Base-by-base conservation (phyloP, 805 yeast species). In the Nakazawaea holstii region DNA sequence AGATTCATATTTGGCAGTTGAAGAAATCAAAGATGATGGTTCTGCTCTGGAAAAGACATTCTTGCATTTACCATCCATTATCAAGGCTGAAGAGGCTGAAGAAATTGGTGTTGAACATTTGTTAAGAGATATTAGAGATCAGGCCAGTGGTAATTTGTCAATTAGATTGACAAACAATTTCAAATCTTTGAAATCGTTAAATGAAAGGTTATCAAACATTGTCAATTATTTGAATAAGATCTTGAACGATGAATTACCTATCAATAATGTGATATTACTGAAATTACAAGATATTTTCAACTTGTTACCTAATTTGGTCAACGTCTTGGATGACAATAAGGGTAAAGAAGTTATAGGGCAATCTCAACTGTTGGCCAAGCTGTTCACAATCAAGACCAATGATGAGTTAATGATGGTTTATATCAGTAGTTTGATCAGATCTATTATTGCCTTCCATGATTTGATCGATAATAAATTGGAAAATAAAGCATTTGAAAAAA, bases 21-120 rank as follows among this genome's bases (percentile, higher is more conserved):
- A 94, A 62, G 98, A 94, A 69, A 87, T 94, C 49, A 91, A 90
- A 61, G 95, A 90, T 59, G 98, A 94, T 65, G 99, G 99, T 17
- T 80, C 96, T 1, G 80, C 91, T 4, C 87, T 96, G 8, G 96
- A 89, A 61, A 84, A 85, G 67, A 90, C 97, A 3, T 94, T 94
- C 20, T 46, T 46, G 41, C 99, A 94, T 66, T 81, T 92, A 29
- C 97, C 98, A 9, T 87, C 97, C 11, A 73, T 79, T 28, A 89
- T 95, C 53, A 92, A 87, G 62, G 99, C 99, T 3, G 99, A 94
- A 62, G 99, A 94, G 64, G 99, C 99, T 8, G 99, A 94, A 68
- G 99, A 94, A 67, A 94, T 94, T 56, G 99, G 99, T 52, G 99
- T 94, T 11, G 99, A 94, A 66, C 99, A 94, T 64, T 69, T 94